These are phyloP conservation scores for Infundibulicybe gibba DNA, from an alignment of 768 basidiomycete species.

Conservation along the genomic window DNA sequence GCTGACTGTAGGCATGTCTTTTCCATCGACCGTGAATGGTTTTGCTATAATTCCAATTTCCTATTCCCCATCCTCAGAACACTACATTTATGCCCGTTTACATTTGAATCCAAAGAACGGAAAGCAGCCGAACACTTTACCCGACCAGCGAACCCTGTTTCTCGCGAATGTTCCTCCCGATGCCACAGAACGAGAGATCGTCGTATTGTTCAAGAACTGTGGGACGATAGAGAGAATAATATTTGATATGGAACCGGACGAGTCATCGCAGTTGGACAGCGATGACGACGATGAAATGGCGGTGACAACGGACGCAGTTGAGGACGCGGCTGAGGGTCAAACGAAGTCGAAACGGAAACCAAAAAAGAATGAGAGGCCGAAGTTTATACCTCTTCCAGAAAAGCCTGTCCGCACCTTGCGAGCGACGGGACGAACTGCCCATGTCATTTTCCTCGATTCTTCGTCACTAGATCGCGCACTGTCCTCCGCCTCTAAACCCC, in stretches of 20 bases:
- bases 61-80: constrained; percentile 46
- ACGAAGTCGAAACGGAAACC: constrained; percentile 38
- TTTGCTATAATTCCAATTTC: constrained; percentile 45
- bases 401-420: constrained; percentile 50
- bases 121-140: constrained; percentile 24
- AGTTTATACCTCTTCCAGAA: constrained; percentile 58
- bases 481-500: constrained; percentile 44
- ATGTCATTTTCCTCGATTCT: constrained; percentile 67
- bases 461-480: constrained; percentile 71
- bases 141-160: constrained; percentile 74
- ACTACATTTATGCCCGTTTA: constrained; percentile 75
- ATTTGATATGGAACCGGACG: constrained; percentile 50
- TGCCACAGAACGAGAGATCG: constrained; percentile 76
- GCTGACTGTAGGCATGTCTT: constrained; percentile 12
- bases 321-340: constrained; percentile 25
- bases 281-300: constrained; percentile 36
- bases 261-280: constrained; percentile 35
- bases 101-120: constrained; percentile 52
- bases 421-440: constrained; percentile 64
- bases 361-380: constrained; percentile 38
- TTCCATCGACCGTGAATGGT: constrained; percentile 33
- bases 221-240: constrained; percentile 77
- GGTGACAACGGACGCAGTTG: constrained; percentile 21
- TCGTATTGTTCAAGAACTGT: constrained; percentile 69
- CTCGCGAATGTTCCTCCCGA: constrained; percentile 89